These are phyloP conservation scores for Fraxinus angustifolia DNA, from an alignment of 305 asterid genomes.

Conservation along the genomic window DNA sequence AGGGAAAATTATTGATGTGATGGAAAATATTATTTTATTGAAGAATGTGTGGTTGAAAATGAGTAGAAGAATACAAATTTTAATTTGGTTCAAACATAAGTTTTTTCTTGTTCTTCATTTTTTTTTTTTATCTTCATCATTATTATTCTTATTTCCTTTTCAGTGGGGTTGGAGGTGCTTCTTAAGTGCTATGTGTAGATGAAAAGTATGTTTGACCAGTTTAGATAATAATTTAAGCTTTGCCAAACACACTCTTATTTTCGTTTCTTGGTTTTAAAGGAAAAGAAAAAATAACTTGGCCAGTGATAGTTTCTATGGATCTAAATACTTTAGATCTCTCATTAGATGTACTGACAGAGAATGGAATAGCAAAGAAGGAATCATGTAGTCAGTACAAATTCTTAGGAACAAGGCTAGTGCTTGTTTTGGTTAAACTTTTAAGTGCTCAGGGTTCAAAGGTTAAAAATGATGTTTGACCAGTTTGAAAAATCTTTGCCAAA, in stretches of 20 bases:
- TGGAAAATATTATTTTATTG: no score
- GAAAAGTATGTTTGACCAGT: neutral
- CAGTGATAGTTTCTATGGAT: neutral
- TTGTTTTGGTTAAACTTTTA: neutral
- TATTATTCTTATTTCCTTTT: neutral
- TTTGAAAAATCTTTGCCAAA: neutral
- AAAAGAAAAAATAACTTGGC: neutral
- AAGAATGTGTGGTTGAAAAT: no score
- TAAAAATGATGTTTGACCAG: neutral
- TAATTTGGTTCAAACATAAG: no score
- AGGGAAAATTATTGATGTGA: no score
- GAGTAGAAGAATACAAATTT: no score
- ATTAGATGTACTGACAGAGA: neutral
- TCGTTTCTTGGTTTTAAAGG: neutral
- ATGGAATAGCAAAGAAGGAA: neutral
- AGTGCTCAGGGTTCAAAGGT: neutral
- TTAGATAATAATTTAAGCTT: neutral
- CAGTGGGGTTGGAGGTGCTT: neutral
- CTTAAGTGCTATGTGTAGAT: neutral
- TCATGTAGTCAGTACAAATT: neutral
- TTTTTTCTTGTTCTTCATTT: neutral
- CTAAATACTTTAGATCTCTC: neutral
- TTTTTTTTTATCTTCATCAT: neutral
- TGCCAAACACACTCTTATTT: neutral
- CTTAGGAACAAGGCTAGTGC: neutral